Evolutionary conservation across 805 yeast species (phyloP), one percentile per base, ranked within the genome.

Genomic region (Monosporozyma aerobia): DNA sequence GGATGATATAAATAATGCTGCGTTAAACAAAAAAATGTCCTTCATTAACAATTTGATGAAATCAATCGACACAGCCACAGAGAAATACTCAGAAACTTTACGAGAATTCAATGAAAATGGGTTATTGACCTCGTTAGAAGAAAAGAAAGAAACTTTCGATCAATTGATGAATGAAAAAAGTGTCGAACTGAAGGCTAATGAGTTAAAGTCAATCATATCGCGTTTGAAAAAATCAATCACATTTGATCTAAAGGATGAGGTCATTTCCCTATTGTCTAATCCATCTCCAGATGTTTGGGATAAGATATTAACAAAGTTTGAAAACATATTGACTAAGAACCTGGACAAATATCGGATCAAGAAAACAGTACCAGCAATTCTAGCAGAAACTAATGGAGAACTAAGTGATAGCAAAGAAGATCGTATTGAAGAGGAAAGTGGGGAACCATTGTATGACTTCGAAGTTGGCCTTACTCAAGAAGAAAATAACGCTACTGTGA

Each of bases 271-370:
- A 37, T 69, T 87, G 29, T 65, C 73, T 7, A 67, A 74, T 44
- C 87, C 90, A 3, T 65, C 72, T 4, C 64, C 58, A 0, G 73
- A 73, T 22, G 72, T 79, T 19, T 88, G 94, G 96, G 88, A 83
- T 61, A 68, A 67, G 2, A 73, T 84, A 4, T 59, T 78, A 49
- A 63, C 56, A 1, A 69, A 67, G 16, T 83, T 86, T 61, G 65
- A 73, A 11, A 47, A 54, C 1, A 66, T 73, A 0, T 57, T 75
- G 19, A 57, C 61, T 2, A 54, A 54, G 1, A 56, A 69, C 0
- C 56, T 78, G 47, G 40, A 57, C 11, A 73, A 65, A 47, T 75
- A 63, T 54, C 19, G 14, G 25, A 22, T 39, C 5, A 55, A 54
- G 30, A 51, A 35, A 14, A 9, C 43, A 7, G 35, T 11, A n/a